Evolutionary conservation across 108 stramenopile genomes (phyloP).

Genomic region (Skeletonema grethae): DNA sequence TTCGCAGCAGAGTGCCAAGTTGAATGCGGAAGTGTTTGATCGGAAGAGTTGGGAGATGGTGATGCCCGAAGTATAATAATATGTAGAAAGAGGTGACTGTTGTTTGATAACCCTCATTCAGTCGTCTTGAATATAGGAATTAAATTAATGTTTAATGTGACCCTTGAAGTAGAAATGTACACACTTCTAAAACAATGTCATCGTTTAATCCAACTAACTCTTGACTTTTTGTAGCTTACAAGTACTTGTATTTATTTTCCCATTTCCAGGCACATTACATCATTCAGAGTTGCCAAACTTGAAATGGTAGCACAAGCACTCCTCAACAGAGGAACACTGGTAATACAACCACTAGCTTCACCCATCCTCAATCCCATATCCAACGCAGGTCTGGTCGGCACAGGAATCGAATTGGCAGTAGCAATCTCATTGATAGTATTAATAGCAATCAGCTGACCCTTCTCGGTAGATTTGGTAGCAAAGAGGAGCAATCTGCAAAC

Average conservation of each 20-base stretch:
- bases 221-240: too few relatives aligned
- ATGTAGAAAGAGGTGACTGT: neutral
- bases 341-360: conserved; percentile 63
- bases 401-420: conserved; percentile 44
- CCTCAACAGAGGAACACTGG: conserved; percentile 59
- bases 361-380: conserved; percentile 76
- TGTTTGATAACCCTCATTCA: too few relatives aligned
- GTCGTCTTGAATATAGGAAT: too few relatives aligned
- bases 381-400: conserved; percentile 53
- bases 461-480: conserved; percentile 69
- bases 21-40: conserved; percentile 72
- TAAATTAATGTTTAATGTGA: too few relatives aligned
- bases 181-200: too few relatives aligned
- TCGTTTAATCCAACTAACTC: too few relatives aligned
- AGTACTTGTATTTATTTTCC: neutral
- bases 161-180: too few relatives aligned
- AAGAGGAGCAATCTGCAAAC: conserved; percentile 59
- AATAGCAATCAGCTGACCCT: conserved; percentile 58
- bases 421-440: conserved; percentile 57
- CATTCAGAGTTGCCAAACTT: conserved; percentile 62
- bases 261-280: conserved; percentile 34
- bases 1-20: conserved; percentile 75
- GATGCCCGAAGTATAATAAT: conserved; percentile 69
- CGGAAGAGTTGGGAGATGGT: conserved; percentile 78
- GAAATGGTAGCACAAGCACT: conserved; percentile 55